These are phyloP conservation scores for Sporisorium scitamineum DNA, from an alignment of 1,284 basidiomycete species.

Conservation along the genomic window DNA sequence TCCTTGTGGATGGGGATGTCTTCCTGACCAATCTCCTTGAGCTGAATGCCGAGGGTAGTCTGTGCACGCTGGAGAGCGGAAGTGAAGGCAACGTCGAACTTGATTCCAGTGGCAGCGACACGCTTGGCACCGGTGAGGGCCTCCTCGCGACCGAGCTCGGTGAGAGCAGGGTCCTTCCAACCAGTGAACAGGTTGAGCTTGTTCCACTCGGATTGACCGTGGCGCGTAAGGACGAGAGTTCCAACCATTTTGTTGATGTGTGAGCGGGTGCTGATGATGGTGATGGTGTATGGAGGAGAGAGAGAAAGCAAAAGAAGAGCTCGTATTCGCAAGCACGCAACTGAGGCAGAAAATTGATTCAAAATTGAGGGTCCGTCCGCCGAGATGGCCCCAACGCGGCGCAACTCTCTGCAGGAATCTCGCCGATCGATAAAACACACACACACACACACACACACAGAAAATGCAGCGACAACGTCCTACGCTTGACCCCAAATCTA, in stretches of 20 bases:
- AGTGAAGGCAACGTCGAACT: conserved; percentile 70
- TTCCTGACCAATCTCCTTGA: conserved; percentile 70
- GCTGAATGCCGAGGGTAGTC: conserved; percentile 70
- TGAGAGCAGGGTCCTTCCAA: conserved; percentile 69
- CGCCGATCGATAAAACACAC: conserved; percentile 2
- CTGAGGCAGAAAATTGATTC: not conserved
- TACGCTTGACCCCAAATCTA: not conserved
- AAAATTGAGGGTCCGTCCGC: not conserved
- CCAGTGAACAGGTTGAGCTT: conserved; percentile 69
- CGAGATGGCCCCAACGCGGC: conserved; percentile 12
- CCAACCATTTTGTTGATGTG: conserved; percentile 46
- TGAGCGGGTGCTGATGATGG: not conserved
- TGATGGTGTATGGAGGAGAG: not conserved
- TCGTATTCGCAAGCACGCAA: not conserved
- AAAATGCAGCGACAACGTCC: too few species aligned
- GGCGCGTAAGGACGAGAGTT: conserved; percentile 68
- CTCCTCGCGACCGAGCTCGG: conserved; percentile 66
- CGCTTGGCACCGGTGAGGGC: conserved; percentile 67
- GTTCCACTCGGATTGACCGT: conserved; percentile 70
- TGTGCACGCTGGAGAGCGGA: conserved; percentile 71
- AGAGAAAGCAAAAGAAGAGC: not conserved
- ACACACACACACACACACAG: not conserved
- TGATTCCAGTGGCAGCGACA: conserved; percentile 67
- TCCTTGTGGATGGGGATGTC: conserved; percentile 68
- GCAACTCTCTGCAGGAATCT: not conserved